These are phyloP conservation scores for Blastobotrys arbuscula DNA, from an alignment of 1,139 yeast genomes.

Conservation along the genomic window DNA sequence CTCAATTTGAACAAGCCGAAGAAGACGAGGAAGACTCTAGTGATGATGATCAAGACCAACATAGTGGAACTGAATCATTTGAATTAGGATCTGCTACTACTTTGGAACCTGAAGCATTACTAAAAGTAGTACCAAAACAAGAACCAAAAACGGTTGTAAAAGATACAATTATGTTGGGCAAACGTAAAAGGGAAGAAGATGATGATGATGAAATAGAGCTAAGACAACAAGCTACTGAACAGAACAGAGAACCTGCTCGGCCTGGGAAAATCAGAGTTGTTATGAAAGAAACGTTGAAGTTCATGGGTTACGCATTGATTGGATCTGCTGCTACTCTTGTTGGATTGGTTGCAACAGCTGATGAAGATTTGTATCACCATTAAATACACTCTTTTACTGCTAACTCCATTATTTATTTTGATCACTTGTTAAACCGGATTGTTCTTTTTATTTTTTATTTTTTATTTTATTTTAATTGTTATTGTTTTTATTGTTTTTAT, in stretches of 20 bases:
- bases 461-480: neutral
- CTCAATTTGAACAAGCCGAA: too few relatives aligned
- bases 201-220: neutral
- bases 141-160: too few relatives aligned
- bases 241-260: neutral
- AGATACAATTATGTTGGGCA: too few relatives aligned
- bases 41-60: too few relatives aligned
- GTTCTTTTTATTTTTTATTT: conserved; percentile 1
- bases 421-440: neutral
- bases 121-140: too few relatives aligned
- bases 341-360: conserved; percentile 22
- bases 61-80: too few relatives aligned
- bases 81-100: too few relatives aligned
- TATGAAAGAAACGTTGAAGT: conserved; percentile 6
- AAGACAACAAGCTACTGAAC: neutral
- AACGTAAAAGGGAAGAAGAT: conserved; percentile 2
- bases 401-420: neutral
- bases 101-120: too few relatives aligned
- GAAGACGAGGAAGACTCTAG: too few relatives aligned
- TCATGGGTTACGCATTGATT: conserved; percentile 21
- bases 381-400: neutral
- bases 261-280: conserved; percentile 11
- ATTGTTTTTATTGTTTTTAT: neutral
- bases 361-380: neutral
- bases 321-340: conserved; percentile 25